Percentiles rank a stretch among this genome's conserved stretches.
Evolutionary conservation across 352 stramenopile genomes (phyloP).

Genomic region (Globisporangium spiculum): DNA sequence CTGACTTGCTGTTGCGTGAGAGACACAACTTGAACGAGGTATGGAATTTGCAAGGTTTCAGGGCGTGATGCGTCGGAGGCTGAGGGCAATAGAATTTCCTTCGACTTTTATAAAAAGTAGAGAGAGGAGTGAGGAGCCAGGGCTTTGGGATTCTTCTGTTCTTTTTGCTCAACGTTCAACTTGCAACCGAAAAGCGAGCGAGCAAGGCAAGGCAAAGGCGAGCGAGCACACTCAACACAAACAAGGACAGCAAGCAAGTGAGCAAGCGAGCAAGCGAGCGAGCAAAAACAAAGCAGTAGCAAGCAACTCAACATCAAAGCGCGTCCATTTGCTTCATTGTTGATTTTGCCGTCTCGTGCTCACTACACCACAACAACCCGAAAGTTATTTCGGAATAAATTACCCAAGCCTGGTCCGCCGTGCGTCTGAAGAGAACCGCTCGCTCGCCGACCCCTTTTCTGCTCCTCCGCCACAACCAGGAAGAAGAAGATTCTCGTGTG

Average conservation of each 20-base stretch:
- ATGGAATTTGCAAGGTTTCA: neutral
- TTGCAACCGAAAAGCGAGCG: conserved; percentile 4
- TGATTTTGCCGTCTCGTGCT: conserved; percentile 38
- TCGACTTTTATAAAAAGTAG: conserved; percentile 12
- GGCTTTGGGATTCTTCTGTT: conserved; percentile 12
- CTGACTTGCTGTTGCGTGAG: neutral
- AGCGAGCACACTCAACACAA: neutral
- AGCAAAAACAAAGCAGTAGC: neutral
- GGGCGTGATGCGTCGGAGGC: neutral
- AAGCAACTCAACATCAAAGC: conserved; percentile 10
- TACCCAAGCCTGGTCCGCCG: conserved; percentile 10
- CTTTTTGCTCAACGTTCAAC: conserved; percentile 18
- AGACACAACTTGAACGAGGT: neutral
- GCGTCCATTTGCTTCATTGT: conserved; percentile 33
- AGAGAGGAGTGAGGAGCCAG: conserved; percentile 11
- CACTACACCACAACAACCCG: neutral
- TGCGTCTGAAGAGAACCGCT: neutral
- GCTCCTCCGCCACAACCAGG: conserved; percentile 1
- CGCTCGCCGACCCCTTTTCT: conserved; percentile 9
- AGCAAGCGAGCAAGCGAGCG: neutral
- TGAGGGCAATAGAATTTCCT: conserved; percentile 9
- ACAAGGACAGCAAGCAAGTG: neutral
- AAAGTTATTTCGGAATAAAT: conserved; percentile 6
- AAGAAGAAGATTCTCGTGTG: conserved; percentile 14
- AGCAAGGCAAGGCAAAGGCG: neutral